A percentile compares a stretch with the other conserved stretches of the same genome.
These are phyloP conservation scores for Fusarium aywerte DNA, from an alignment of 2,329 filamentous ascomycete genomes.

Conservation along the genomic window DNA sequence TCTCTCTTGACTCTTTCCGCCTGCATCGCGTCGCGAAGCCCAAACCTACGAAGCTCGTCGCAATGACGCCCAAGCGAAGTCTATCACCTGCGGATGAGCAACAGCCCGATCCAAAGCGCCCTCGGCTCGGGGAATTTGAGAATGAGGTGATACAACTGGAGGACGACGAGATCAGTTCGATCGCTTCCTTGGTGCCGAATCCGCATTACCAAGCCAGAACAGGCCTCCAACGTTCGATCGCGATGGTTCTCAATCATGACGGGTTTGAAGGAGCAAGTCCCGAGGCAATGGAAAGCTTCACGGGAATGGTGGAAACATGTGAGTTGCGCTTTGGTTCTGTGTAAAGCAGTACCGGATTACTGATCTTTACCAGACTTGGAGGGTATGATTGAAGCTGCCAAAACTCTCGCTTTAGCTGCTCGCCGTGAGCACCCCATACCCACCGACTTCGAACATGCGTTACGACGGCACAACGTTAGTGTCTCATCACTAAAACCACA, in stretches of 20 bases:
- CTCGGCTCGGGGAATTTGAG: conserved; percentile 24
- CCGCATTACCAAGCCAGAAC: conserved; percentile 49
- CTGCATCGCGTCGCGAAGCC: conserved; percentile 1
- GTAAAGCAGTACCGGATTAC: neutral
- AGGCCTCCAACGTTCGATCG: conserved; percentile 65
- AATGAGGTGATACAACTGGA: neutral
- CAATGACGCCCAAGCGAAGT: conserved; percentile 54
- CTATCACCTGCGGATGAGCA: conserved; percentile 47
- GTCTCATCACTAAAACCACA: conserved; percentile 65
- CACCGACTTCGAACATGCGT: conserved; percentile 65
- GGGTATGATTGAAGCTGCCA: conserved; percentile 61
- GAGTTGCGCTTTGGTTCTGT: conserved; percentile 41
- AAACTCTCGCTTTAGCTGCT: conserved; percentile 58
- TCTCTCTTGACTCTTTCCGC: neutral
- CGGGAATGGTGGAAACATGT: conserved; percentile 68
- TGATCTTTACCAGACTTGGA: conserved; percentile 57
- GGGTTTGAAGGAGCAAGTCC: conserved; percentile 66
- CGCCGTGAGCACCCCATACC: conserved; percentile 66
- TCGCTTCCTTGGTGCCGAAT: conserved; percentile 44
- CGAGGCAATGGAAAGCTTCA: conserved; percentile 69
- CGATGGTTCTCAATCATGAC: conserved; percentile 65
- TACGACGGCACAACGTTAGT: conserved; percentile 64
- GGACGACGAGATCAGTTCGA: conserved; percentile 33
- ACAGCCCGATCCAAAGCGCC: conserved; percentile 49
- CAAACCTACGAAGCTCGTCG: neutral